phyloP scores from a whole-genome alignment of 352 stramenopile species.

The Pythium pyrilobum region DNA sequence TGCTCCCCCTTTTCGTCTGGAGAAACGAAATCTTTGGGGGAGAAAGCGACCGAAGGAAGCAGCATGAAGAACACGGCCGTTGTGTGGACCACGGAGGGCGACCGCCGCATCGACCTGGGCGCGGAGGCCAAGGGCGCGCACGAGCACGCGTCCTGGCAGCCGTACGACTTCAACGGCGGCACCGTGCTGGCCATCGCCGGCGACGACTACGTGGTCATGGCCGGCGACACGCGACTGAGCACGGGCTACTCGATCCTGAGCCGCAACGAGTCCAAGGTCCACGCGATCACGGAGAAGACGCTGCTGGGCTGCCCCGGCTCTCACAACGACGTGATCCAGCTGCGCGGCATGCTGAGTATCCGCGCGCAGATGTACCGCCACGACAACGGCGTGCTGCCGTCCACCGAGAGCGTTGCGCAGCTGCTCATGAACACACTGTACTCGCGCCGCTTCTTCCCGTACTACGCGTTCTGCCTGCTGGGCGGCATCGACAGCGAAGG shows the following conservation, averaged over 20 bases:
- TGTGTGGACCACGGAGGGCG: conserved; percentile 61
- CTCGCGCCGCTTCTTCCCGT: conserved; percentile 98
- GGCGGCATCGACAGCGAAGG: conserved; percentile 95
- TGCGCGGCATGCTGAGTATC: conserved; percentile 75
- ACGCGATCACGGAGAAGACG: conserved; percentile 62
- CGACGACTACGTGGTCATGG: conserved; percentile 95
- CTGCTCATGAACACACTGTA: conserved; percentile 98
- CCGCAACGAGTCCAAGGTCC: conserved; percentile 91
- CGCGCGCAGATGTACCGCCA: conserved; percentile 89
- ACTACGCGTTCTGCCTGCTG: conserved; percentile 99
- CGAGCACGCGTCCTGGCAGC: conserved; percentile 60
- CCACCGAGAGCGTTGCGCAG: conserved; percentile 91
- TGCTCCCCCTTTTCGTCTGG: background rate
- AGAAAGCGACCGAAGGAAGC: conserved; percentile 6
- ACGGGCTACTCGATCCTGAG: conserved; percentile 97
- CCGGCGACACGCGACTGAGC: conserved; percentile 94
- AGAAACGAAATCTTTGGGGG: conserved; percentile 7
- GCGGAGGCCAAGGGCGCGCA: conserved; percentile 24
- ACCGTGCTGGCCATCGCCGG: conserved; percentile 92
- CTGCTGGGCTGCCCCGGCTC: conserved; percentile 76
- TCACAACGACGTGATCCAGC: conserved; percentile 85
- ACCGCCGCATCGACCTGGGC: conserved; percentile 33
- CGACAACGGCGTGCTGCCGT: conserved; percentile 94
- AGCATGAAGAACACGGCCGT: conserved; percentile 45
- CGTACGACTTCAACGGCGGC: conserved; percentile 85